phyloP scores from a whole-genome alignment of 768 basidiomycete species.

The Boletus insuetus region DNA sequence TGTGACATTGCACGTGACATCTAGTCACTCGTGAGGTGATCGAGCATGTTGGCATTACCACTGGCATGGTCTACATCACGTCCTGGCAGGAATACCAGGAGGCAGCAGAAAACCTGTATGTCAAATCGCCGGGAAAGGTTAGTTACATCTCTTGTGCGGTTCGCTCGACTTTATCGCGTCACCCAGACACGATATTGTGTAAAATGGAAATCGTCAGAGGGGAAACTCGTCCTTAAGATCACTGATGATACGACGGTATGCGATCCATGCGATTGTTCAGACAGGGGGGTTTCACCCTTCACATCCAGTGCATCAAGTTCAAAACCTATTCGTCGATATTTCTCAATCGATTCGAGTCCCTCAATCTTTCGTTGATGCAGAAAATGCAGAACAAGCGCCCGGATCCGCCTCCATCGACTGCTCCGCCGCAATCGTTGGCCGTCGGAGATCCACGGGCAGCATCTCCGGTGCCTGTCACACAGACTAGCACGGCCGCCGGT shows the following conservation, averaged over 20 bases:
- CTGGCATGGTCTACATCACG: conserved; percentile 83
- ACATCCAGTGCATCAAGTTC: conserved; percentile 85
- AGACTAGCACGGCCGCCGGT: conserved; percentile 41
- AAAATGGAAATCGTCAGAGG: conserved; percentile 86
- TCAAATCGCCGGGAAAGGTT: conserved; percentile 75
- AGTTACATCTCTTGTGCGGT: conserved; percentile 18
- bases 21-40: background rate
- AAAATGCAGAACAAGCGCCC: conserved; percentile 74
- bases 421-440: conserved; percentile 17
- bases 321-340: conserved; percentile 93
- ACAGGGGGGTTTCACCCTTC: background rate
- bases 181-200: conserved; percentile 83
- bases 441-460: conserved; percentile 29
- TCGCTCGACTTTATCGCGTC: background rate
- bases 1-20: conserved; percentile 15
- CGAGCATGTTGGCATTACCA: background rate
- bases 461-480: conserved; percentile 34
- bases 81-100: conserved; percentile 91
- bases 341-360: conserved; percentile 92
- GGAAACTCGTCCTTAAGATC: conserved; percentile 88
- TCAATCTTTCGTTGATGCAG: conserved; percentile 83
- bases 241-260: conserved; percentile 87
- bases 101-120: conserved; percentile 84
- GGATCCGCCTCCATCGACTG: conserved; percentile 27
- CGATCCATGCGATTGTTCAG: conserved; percentile 10